phyloP scores from a whole-genome alignment of 2,329 filamentous ascomycete species.

The Fulvia fulva region DNA sequence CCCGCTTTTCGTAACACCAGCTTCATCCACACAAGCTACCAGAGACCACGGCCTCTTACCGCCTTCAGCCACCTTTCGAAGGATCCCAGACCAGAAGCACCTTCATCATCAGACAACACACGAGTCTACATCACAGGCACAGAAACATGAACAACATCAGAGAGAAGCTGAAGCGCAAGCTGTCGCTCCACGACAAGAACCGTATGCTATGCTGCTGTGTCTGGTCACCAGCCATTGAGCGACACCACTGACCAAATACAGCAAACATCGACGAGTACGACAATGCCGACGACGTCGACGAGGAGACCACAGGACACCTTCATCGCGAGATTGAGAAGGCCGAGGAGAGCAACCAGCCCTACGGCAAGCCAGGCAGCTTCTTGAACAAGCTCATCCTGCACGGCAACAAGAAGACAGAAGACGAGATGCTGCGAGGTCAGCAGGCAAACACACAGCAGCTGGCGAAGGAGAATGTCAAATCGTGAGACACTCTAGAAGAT shows the following conservation, averaged over 20 bases:
- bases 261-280: constrained; percentile 30
- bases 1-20: not conserved
- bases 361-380: constrained; percentile 35
- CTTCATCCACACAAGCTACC: not conserved
- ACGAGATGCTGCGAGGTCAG: constrained; percentile 33
- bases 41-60: not conserved
- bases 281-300: constrained; percentile 34
- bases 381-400: constrained; percentile 36
- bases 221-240: not conserved
- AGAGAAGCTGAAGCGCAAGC: constrained; percentile 36
- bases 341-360: constrained; percentile 29
- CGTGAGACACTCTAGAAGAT: not conserved
- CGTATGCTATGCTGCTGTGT: constrained; percentile 21
- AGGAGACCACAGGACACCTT: constrained; percentile 37
- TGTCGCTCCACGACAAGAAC: constrained; percentile 37
- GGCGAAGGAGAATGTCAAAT: constrained; percentile 16
- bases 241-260: constrained; percentile 12
- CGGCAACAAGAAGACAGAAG: constrained; percentile 40
- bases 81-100: not conserved
- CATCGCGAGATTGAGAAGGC: constrained; percentile 34
- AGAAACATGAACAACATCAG: constrained; percentile 35
- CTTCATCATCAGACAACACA: not conserved
- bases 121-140: constrained; percentile 4
- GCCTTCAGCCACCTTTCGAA: not conserved
- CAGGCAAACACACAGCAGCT: constrained; percentile 38